These are phyloP conservation scores for Wickerhamomyces tratensis DNA, from an alignment of 805 yeast genomes.

Conservation along the genomic window DNA sequence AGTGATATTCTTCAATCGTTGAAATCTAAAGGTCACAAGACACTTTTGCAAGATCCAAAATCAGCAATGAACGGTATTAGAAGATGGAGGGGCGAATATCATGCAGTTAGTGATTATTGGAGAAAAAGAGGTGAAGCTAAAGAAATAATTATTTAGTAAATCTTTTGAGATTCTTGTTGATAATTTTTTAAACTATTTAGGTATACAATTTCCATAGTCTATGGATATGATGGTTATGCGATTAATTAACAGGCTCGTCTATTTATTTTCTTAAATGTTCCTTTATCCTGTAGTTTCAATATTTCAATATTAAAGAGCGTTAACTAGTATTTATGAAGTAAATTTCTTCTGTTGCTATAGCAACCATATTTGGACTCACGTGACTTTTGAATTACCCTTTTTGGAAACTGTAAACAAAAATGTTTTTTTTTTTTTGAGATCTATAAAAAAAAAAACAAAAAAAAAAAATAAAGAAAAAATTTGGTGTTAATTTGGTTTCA, in stretches of 20 bases:
- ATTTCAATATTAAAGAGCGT: too few species aligned
- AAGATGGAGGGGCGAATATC: conserved; percentile 26
- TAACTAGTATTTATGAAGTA: too few species aligned
- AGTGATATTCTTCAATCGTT: conserved; percentile 28
- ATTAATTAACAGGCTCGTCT: too few species aligned
- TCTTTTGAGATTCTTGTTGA: too few species aligned
- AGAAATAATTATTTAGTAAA: too few species aligned
- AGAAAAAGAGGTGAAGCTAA: conserved; percentile 65
- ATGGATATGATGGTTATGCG: too few species aligned
- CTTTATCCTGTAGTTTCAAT: too few species aligned
- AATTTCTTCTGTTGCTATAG: background rate
- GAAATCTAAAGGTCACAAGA: conserved; percentile 37
- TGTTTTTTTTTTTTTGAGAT: conserved; percentile 3
- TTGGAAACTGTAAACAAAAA: conserved; percentile 15
- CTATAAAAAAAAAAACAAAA: conserved; percentile 3
- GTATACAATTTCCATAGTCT: too few species aligned
- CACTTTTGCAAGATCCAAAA: conserved; percentile 32
- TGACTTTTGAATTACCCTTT: conserved; percentile 1
- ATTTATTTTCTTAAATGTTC: too few species aligned
- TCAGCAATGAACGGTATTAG: conserved; percentile 52
- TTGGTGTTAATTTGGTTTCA: conserved; percentile 3
- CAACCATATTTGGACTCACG: background rate
- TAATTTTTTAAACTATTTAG: too few species aligned
- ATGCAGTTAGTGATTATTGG: conserved; percentile 89
- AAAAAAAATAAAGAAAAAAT: background rate